Base-by-base conservation (phyloP, 129 eudicot species). In the Smallanthus sonchifolius region DNA sequence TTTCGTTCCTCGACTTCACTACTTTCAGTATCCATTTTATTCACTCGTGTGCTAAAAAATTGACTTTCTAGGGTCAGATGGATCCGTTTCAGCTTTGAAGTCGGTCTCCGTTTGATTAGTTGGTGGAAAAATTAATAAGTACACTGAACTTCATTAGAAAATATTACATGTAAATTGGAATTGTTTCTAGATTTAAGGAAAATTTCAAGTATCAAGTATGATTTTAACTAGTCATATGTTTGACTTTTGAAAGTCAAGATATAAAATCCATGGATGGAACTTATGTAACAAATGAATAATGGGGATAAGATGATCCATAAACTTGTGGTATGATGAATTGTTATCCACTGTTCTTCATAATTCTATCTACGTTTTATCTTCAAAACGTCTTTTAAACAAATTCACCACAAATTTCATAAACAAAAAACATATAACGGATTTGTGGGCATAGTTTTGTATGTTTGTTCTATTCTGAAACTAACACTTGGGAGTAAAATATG, bases 31-130 rank as follows among this genome's bases (percentile, higher is more conserved):
- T 65, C 70, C 51, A 2, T 17, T 20, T 66, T 52, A 24, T 66
- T 67, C 40, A 6, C 57, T 44, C 3, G 0, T 67, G 11, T 44
- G 43, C 63, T 51, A 8, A 35, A 35, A 51, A 35, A 3, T 51
- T 70, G 64, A 70, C 32, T 70, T 70, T 70, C 48, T 49, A 51
- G 64, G 17, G 47, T 51, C 63, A 51, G 32, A 15, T 35, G 47
- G 36, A 70, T 70, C n/a, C 69, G 2, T 38, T 64, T 37, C 14
- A 38, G 34, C 7, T n/a, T 38, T 19, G 6, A 64, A 37, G 16
- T 64, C 5, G 16, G 15, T 69, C 19, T 48, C 30, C 4, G 7
- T 47, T 28, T 24, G 28, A 47, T 68, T 68, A 38, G 14, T 68
- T 44, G 10, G 10, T 61, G 40, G 40, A 30, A 45, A 14, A 45